Percentiles rank a stretch among this genome's conserved stretches.
Conservation (phyloP, 1,139 yeast genomes). For the Yamadazyma sp. region DNA sequence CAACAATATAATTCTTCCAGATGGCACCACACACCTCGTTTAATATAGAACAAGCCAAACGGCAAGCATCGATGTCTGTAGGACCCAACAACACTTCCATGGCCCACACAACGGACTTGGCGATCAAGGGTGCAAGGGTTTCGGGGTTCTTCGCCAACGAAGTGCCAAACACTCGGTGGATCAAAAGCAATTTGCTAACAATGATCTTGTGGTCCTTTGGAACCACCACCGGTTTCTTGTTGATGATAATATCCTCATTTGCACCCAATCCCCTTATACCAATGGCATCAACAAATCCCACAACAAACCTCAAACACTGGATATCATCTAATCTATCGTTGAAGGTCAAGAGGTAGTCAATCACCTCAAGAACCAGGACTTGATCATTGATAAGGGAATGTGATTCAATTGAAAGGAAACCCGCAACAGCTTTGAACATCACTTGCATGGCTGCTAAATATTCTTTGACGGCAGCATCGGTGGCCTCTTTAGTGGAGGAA, state of each 20-base stretch:
- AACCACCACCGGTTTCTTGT: conserved; percentile 28
- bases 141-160: conserved; percentile 36
- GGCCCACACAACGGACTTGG: conserved; percentile 61
- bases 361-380: conserved; percentile 53
- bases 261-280: conserved; percentile 56
- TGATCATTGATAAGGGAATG: conserved; percentile 58
- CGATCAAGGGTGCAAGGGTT: conserved; percentile 46
- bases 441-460: conserved; percentile 31
- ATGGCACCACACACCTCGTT: conserved; percentile 46
- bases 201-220: conserved; percentile 55
- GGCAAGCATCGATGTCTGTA: conserved; percentile 55
- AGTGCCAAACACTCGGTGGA: conserved; percentile 57
- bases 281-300: conserved; percentile 48
- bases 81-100: conserved; percentile 56
- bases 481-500: conserved; percentile 21
- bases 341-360: conserved; percentile 54
- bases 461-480: conserved; percentile 22
- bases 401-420: conserved; percentile 49
- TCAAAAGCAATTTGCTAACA: conserved; percentile 56
- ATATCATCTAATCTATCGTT: conserved; percentile 37
- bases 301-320: conserved; percentile 39
- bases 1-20: conserved; percentile 31
- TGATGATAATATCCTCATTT: conserved; percentile 31
- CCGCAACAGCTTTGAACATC: conserved; percentile 42
- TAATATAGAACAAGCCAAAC: conserved; percentile 62